Percentiles rank a stretch among this genome's conserved stretches.
These are phyloP conservation scores for Pichiaceae sp. DNA, from an alignment of 1,139 yeast genomes.

Conservation along the genomic window DNA sequence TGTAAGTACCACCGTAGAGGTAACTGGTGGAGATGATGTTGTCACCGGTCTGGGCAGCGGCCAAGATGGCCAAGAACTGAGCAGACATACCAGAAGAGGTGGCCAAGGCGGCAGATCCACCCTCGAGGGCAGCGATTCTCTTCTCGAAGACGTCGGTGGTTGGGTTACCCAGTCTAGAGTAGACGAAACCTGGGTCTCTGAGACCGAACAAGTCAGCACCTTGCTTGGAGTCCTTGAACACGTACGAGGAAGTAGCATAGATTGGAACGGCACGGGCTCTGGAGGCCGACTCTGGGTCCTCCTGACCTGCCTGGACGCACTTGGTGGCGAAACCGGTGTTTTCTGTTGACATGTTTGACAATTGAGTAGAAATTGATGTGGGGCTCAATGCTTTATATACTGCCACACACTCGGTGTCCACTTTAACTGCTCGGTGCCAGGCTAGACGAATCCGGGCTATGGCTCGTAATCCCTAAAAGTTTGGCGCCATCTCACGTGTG, in stretches of 20 bases:
- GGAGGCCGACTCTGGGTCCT: slow-evolving; percentile 44
- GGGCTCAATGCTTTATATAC: too few species aligned
- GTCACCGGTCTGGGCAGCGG: slow-evolving; percentile 82
- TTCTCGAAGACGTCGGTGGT: slow-evolving; percentile 86
- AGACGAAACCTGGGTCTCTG: slow-evolving; percentile 74
- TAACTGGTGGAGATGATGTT: slow-evolving; percentile 82
- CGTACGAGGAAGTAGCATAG: slow-evolving; percentile 80
- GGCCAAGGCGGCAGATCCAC: slow-evolving; percentile 88
- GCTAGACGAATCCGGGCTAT: too few species aligned
- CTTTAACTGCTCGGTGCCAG: too few species aligned
- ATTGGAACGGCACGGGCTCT: slow-evolving; percentile 88
- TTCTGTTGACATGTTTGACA: not conserved
- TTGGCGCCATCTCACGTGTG: too few species aligned
- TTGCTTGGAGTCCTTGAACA: slow-evolving; percentile 78
- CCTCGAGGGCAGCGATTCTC: slow-evolving; percentile 87
- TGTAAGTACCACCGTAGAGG: slow-evolving; percentile 94
- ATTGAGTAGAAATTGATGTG: not conserved
- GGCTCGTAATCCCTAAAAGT: too few species aligned
- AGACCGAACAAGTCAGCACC: slow-evolving; percentile 88
- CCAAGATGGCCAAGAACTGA: slow-evolving; percentile 75
- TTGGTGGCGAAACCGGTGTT: slow-evolving; percentile 56
- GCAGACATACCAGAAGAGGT: slow-evolving; percentile 95
- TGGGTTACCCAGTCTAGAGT: slow-evolving; percentile 89
- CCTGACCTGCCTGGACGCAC: slow-evolving; percentile 93
- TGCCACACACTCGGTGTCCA: too few species aligned